A percentile compares a stretch with the other conserved stretches of the same genome.
These are phyloP conservation scores for Mortierella claussenii DNA, from an alignment of 192 early-diverging fungal genomes.

Conservation along the genomic window DNA sequence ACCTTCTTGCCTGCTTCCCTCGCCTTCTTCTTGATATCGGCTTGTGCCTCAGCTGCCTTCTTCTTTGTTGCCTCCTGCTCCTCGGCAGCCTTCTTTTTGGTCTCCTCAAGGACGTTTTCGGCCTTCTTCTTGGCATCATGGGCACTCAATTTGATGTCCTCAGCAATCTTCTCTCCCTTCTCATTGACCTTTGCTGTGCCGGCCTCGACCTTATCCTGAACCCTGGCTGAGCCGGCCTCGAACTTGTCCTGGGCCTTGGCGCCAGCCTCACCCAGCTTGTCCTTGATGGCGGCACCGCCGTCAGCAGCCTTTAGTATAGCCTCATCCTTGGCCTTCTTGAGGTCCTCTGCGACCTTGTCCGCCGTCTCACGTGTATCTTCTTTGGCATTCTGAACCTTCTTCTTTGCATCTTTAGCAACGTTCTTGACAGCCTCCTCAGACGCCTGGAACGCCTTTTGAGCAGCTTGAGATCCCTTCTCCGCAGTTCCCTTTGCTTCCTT, in stretches of 20 bases:
- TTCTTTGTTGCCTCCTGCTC: neutral
- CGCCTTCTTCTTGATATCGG: neutral
- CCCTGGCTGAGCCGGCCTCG: constrained; percentile 2
- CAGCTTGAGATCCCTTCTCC: constrained; percentile 4
- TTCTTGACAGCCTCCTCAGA: constrained; percentile 17
- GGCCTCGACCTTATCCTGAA: constrained; percentile 16
- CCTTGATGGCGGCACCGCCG: constrained; percentile 7
- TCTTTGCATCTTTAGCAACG: constrained; percentile 2
- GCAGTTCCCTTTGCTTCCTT: constrained; percentile 2
- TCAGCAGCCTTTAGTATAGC: neutral
- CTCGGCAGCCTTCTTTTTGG: constrained; percentile 6
- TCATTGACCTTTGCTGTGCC: constrained; percentile 21
- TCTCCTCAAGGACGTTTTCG: neutral
- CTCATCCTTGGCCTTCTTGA: neutral
- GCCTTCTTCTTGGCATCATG: constrained; percentile 7
- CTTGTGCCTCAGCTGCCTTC: neutral
- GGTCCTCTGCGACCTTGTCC: neutral
- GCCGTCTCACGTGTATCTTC: neutral
- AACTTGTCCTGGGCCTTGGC: constrained; percentile 17
- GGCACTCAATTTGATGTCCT: constrained; percentile 4
- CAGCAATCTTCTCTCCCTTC: constrained; percentile 14
- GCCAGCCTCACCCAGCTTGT: constrained; percentile 17
- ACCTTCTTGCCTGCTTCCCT: constrained; percentile 11
- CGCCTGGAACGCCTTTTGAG: constrained; percentile 23
- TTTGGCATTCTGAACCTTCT: constrained; percentile 4